phyloP scores from a whole-genome alignment of 2,329 filamentous ascomycete species.

The Nothophaeocryptopus gaeumannii region DNA sequence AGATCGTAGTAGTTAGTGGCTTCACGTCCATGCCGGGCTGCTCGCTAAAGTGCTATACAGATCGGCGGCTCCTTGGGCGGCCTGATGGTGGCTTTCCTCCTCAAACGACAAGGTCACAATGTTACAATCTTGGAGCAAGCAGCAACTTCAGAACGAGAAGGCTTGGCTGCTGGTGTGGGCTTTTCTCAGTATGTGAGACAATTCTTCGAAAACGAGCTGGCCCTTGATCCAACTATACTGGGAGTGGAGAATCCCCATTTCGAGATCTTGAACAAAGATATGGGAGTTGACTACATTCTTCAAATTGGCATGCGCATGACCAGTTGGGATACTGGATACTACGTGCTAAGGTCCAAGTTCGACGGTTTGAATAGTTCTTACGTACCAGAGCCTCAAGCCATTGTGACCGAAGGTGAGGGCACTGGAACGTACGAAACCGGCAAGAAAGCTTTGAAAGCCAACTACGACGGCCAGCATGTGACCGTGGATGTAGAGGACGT shows the following conservation, averaged over 20 bases:
- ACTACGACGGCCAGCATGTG: conserved; percentile 7
- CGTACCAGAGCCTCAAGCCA: conserved; percentile 9
- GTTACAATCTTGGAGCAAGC: conserved; percentile 37
- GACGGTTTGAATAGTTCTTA: conserved; percentile 20
- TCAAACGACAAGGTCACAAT: conserved; percentile 43
- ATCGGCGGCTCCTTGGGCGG: conserved; percentile 46
- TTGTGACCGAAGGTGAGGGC: conserved; percentile 1
- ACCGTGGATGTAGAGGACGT: conserved; percentile 10
- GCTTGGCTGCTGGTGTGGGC: conserved; percentile 24
- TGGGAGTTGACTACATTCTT: conserved; percentile 11
- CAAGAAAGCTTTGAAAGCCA: conserved; percentile 13
- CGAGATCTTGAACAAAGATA: conserved; percentile 15
- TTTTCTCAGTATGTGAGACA: conserved; percentile 12
- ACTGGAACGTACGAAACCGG: conserved; percentile 11
- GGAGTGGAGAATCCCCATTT: conserved; percentile 13
- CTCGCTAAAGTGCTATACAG: conserved; percentile 1
- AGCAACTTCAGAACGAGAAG: conserved; percentile 19
- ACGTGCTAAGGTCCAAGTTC: conserved; percentile 21
- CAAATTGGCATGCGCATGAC: conserved; percentile 11
- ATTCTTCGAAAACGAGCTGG: conserved; percentile 24
- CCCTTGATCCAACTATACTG: conserved; percentile 12
- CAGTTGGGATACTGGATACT: conserved; percentile 23
- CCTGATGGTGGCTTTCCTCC: conserved; percentile 40
- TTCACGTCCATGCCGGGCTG: too few relatives aligned
- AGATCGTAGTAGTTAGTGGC: too few relatives aligned